Base-by-base conservation (phyloP, 2,329 filamentous ascomycete genomes). In the Aureobasidium subglaciale region DNA sequence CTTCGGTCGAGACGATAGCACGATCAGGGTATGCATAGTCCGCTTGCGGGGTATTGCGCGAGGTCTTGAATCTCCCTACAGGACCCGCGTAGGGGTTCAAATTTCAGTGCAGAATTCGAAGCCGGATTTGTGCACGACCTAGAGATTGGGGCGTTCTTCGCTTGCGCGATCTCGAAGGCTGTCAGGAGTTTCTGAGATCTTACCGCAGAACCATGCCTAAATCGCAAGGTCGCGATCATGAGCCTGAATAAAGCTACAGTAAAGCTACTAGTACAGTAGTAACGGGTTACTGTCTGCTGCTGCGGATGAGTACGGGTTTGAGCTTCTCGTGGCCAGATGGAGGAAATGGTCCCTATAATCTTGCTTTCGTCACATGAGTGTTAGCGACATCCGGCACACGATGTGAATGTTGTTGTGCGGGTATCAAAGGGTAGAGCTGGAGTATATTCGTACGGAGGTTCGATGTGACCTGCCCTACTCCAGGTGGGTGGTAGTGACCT, bases 271-370 rank as follows among this genome's bases (percentile, higher is more conserved):
- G n/a, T n/a, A n/a, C n/a, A n/a, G n/a, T n/a, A 10, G 20, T 29
- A 18, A 29, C 7, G 25, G 29, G 29, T 8, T 15, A 38, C 22
- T 32, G 35, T 29, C 24, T 24, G 10, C 22, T 6, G 10, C 22
- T 6, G 8, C 34, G 48, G 48, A 25, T 25, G 25, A 40, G 35
- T 20, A 40, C 48, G 48, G 35, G 24, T 20, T 7, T 52, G 16
- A n/a, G n/a, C 25, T 52, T 18, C 5, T 16, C 18, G 34, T n/a
- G 6, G 16, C 24, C 48, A 15, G 24, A 52, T 29, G 2, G 3
- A 41, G 48, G 41, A 41, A 52, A 52, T 40, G 48, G 48, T 52
- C 48, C 10, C n/a, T 52, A 22, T 25, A 7, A 24, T 30, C 18
- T 38, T 52, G 5, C 11, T 7, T 41, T 29, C 3, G 7, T 15